Evolutionary conservation across 2,329 filamentous ascomycete genomes (phyloP).

Genomic region (Colletotrichum somersetense): DNA sequence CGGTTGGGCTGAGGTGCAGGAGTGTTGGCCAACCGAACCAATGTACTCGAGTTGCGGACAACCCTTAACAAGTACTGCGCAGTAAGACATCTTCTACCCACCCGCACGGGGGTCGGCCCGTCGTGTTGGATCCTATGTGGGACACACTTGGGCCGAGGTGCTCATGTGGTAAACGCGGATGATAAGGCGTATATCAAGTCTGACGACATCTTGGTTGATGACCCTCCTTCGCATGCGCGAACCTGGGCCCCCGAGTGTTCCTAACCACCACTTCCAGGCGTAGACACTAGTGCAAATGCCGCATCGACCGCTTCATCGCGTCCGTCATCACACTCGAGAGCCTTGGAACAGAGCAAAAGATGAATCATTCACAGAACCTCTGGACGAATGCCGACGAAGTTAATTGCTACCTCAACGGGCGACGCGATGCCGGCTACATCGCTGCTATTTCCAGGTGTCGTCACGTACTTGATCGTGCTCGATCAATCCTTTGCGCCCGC

Average conservation of each 20-base stretch:
- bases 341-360: background rate
- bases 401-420: conserved; percentile 38
- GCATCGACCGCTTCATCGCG: background rate
- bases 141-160: background rate
- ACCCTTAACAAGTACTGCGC: conserved; percentile 36
- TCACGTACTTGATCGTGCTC: conserved; percentile 43
- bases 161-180: conserved; percentile 24
- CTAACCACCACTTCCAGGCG: background rate
- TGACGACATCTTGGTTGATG: conserved; percentile 28
- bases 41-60: conserved; percentile 25
- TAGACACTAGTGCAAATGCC: conserved; percentile 5
- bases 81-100: conserved; percentile 18
- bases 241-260: conserved; percentile 2
- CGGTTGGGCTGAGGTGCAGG: conserved; percentile 32
- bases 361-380: background rate
- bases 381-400: conserved; percentile 28
- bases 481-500: conserved; percentile 40
- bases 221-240: conserved; percentile 28
- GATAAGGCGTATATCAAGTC: conserved; percentile 27
- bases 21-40: conserved; percentile 28
- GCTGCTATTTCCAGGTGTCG: conserved; percentile 41
- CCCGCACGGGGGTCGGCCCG: conserved; percentile 37
- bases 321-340: background rate
- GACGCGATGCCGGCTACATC: conserved; percentile 40
- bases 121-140: conserved; percentile 23